Conservation (phyloP, 169 alveolate genomes). For the Haemoproteus tartakovskyi region DNA sequence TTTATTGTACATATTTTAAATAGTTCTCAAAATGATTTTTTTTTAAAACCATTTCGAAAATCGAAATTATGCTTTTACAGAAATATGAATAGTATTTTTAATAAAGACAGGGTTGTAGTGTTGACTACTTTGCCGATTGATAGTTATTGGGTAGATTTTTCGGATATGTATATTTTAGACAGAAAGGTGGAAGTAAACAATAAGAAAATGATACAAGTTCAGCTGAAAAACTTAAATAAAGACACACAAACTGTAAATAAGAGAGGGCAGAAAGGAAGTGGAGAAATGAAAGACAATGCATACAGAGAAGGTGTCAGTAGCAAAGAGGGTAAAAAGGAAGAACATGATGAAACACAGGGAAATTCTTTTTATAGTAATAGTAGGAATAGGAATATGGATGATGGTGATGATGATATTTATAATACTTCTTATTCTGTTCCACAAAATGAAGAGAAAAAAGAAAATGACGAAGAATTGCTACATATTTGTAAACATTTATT, state of each 20-base stretch:
- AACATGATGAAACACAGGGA: too few species aligned
- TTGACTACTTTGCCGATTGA: slow-evolving; percentile 36
- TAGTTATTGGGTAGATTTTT: slow-evolving; percentile 19
- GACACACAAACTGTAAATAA: too few species aligned
- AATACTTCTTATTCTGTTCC: too few species aligned
- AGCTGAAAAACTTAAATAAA: too few species aligned
- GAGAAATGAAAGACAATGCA: too few species aligned
- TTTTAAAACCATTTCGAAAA: slow-evolving; percentile 31
- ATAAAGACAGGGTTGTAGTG: slow-evolving; percentile 9
- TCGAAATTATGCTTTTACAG: slow-evolving; percentile 25
- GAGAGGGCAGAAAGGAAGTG: too few species aligned
- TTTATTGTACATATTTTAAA: slow-evolving; percentile 33
- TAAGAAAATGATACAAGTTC: too few species aligned
- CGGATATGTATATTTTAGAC: slow-evolving; percentile 6
- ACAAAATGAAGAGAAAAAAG: slow-evolving; percentile 1
- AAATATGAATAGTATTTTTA: slow-evolving; percentile 33
- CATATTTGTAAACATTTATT: slow-evolving; percentile 73
- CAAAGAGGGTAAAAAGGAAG: too few species aligned
- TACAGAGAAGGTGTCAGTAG: too few species aligned
- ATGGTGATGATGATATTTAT: not conserved
- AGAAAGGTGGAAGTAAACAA: too few species aligned
- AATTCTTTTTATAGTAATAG: not conserved
- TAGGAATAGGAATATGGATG: not conserved
- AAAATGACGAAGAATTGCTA: slow-evolving; percentile 31
- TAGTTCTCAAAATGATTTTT: slow-evolving; percentile 33